Conservation (phyloP, 768 basidiomycete species). For the Exsudoporus frostii region DNA sequence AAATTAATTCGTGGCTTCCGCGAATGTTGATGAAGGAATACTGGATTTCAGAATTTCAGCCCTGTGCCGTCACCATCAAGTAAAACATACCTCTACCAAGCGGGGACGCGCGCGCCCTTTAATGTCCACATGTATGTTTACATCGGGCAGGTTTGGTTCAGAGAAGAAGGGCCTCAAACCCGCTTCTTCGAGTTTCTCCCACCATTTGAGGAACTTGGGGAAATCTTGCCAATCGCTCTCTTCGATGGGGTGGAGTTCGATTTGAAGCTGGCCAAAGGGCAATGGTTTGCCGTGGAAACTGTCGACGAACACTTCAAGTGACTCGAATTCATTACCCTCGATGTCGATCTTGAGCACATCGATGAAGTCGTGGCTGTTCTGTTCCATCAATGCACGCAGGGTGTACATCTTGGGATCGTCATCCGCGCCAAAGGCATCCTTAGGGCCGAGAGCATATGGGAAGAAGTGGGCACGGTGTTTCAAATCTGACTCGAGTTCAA, state of each 20-base stretch:
- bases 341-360: slow-evolving; percentile 74
- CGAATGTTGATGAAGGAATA: slow-evolving; percentile 52
- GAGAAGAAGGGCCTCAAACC: slow-evolving; percentile 73
- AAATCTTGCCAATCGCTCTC: slow-evolving; percentile 49
- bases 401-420: slow-evolving; percentile 58
- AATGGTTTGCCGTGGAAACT: slow-evolving; percentile 43
- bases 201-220: slow-evolving; percentile 59
- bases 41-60: slow-evolving; percentile 25
- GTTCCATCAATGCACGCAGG: slow-evolving; percentile 57
- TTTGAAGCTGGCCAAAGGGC: slow-evolving; percentile 69
- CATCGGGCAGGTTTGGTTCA: slow-evolving; percentile 52
- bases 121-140: slow-evolving; percentile 43
- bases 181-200: slow-evolving; percentile 65
- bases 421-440: slow-evolving; percentile 44
- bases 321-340: slow-evolving; percentile 66
- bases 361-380: slow-evolving; percentile 65
- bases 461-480: slow-evolving; percentile 41
- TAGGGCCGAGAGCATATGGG: slow-evolving; percentile 42
- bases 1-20: slow-evolving; percentile 41
- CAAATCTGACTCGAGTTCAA: slow-evolving; percentile 30
- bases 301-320: slow-evolving; percentile 49
- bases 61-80: not conserved
- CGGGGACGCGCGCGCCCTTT: slow-evolving; percentile 36
- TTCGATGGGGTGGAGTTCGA: slow-evolving; percentile 60
- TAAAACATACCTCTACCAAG: slow-evolving; percentile 37